Percentiles rank a stretch among this genome's conserved stretches.
Conservation (phyloP, 1,139 yeast genomes). For the Yamadazyma taylorii region DNA sequence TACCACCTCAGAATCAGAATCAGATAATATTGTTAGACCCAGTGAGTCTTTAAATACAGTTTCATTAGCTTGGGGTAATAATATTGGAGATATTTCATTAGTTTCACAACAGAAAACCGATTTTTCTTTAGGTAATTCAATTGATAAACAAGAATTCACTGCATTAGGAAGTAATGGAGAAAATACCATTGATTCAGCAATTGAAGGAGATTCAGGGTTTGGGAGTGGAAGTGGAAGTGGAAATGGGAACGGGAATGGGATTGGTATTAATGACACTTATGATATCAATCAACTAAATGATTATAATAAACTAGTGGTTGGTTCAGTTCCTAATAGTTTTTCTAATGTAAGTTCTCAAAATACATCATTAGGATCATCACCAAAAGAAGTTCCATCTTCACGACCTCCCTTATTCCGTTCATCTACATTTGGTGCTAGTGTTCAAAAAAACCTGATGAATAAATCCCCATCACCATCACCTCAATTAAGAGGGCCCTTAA, state of each 20-base stretch:
- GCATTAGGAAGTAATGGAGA: conserved; percentile 3
- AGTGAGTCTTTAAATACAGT: conserved; percentile 53
- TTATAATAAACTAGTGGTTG: conserved; percentile 18
- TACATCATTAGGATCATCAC: conserved; percentile 24
- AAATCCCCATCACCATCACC: conserved; percentile 21
- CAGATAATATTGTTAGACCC: conserved; percentile 44
- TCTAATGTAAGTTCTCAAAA: conserved; percentile 5
- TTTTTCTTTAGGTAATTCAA: conserved; percentile 25
- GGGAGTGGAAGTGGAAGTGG: too few species aligned
- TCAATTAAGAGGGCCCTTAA: conserved; percentile 14
- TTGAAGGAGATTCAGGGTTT: conserved; percentile 1
- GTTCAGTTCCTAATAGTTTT: conserved; percentile 17
- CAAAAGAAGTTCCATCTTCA: conserved; percentile 22
- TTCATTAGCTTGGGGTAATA: conserved; percentile 56
- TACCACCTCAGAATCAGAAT: conserved; percentile 16
- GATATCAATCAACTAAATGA: conserved; percentile 10
- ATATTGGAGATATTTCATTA: conserved; percentile 49
- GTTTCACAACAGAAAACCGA: conserved; percentile 53
- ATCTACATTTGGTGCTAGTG: conserved; percentile 18
- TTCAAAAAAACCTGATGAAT: conserved; percentile 5
- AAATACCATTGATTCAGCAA: conserved; percentile 4
- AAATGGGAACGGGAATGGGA: too few species aligned
- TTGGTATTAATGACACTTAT: neutral
- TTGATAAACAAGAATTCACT: neutral
- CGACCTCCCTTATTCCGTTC: conserved; percentile 24